A percentile compares a stretch with the other conserved stretches of the same genome.
Evolutionary conservation across 2,329 filamentous ascomycete genomes (phyloP).

Genomic region (Exophiala mesophila): DNA sequence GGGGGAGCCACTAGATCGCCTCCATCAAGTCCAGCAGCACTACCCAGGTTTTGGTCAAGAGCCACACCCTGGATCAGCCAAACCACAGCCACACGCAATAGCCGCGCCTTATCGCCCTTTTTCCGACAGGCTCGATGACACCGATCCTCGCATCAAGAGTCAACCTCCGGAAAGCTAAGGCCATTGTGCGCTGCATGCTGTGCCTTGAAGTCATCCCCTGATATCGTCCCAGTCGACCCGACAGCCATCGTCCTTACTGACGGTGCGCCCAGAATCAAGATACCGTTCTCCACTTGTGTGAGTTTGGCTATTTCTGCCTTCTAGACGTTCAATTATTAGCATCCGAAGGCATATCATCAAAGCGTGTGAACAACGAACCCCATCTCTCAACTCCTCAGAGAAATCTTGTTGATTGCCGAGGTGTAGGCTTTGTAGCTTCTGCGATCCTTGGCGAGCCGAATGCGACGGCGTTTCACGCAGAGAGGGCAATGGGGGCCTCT

Average conservation of each 20-base stretch:
- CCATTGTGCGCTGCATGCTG: too few relatives aligned
- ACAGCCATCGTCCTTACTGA: too few relatives aligned
- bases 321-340: too few relatives aligned
- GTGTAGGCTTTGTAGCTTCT: conserved; percentile 9
- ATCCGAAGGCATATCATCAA: too few relatives aligned
- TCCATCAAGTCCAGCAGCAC: conserved; percentile 73
- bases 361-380: too few relatives aligned
- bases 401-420: too few relatives aligned
- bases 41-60: conserved; percentile 49
- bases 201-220: too few relatives aligned
- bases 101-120: conserved; percentile 58
- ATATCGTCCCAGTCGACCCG: too few relatives aligned
- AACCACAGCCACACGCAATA: conserved; percentile 47
- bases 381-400: too few relatives aligned
- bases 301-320: too few relatives aligned
- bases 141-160: conserved; percentile 3
- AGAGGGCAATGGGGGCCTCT: conserved; percentile 19
- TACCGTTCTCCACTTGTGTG: too few relatives aligned
- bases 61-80: conserved; percentile 12
- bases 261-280: too few relatives aligned
- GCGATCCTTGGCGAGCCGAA: conserved; percentile 10
- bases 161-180: not conserved
- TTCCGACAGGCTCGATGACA: conserved; percentile 44
- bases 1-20: conserved; percentile 73
- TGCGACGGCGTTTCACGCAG: conserved; percentile 9